These are phyloP conservation scores for Gossypium australe DNA, from an alignment of 345 rosid genomes.

Conservation along the genomic window DNA sequence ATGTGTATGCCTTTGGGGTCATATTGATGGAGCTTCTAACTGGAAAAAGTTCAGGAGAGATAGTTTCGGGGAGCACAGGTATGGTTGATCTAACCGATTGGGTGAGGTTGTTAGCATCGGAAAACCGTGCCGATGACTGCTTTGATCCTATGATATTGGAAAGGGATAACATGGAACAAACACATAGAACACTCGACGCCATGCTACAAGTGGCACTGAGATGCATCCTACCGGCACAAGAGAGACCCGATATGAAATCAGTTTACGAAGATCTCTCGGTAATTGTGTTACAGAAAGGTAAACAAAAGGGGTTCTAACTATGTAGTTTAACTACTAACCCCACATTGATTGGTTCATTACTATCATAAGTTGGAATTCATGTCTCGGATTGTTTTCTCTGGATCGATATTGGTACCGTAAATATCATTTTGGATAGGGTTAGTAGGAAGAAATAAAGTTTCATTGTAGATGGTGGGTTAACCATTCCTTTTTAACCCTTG, in stretches of 20 bases:
- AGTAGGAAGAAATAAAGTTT: background rate
- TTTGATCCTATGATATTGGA: slow-evolving; percentile 43
- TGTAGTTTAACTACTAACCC: slow-evolving; percentile 21
- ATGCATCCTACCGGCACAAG: slow-evolving; percentile 71
- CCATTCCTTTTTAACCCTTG: slow-evolving; percentile 8
- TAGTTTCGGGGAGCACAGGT: slow-evolving; percentile 51
- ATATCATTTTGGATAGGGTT: background rate
- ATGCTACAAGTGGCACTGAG: slow-evolving; percentile 60
- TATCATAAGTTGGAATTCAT: background rate
- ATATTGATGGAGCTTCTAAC: slow-evolving; percentile 71
- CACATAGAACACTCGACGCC: slow-evolving; percentile 33
- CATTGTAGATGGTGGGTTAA: slow-evolving; percentile 10
- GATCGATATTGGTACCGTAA: background rate
- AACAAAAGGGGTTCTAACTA: slow-evolving; percentile 12
- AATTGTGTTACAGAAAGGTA: slow-evolving; percentile 16
- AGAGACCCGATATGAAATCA: slow-evolving; percentile 70
- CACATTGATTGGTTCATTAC: slow-evolving; percentile 1
- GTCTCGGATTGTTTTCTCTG: background rate
- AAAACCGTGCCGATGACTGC: slow-evolving; percentile 56
- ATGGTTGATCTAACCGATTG: slow-evolving; percentile 75
- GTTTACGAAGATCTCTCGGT: slow-evolving; percentile 57
- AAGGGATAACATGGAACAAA: slow-evolving; percentile 16
- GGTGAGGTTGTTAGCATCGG: slow-evolving; percentile 53
- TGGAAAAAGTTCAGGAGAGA: slow-evolving; percentile 63
- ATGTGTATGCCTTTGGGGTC: slow-evolving; percentile 80